Conservation (phyloP, 257 asterid genomes). For the Solanum appendiculatum region DNA sequence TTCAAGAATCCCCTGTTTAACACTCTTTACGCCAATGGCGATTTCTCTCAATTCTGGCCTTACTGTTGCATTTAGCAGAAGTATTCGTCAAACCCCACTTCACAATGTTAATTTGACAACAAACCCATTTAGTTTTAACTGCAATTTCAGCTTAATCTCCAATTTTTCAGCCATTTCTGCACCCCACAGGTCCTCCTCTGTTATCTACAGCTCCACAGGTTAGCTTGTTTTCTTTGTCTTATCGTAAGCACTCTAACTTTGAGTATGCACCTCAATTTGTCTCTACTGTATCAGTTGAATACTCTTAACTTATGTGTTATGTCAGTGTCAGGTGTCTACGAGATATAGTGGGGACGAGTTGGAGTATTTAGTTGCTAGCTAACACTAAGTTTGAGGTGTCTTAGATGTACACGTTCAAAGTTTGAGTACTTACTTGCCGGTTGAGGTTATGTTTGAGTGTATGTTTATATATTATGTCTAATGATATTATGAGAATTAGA, state of each 20-base stretch:
- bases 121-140: background rate
- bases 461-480: background rate
- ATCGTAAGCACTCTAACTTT: background rate
- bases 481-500: background rate
- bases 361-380: background rate
- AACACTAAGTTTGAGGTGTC: background rate
- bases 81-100: background rate
- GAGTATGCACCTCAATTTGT: background rate
- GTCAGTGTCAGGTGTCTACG: background rate
- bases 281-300: background rate
- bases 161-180: background rate
- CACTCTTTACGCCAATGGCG: constrained; percentile 29
- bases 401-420: background rate
- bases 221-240: background rate
- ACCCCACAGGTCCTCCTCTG: constrained; percentile 10
- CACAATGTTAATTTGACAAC: background rate
- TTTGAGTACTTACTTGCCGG: background rate
- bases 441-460: background rate
- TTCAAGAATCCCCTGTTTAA: background rate
- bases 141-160: background rate
- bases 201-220: constrained; percentile 40
- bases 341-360: background rate
- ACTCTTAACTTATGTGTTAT: background rate
- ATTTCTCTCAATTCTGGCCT: constrained; percentile 18
- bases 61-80: background rate